Evolutionary conservation across 257 asterid species (phyloP).

Genomic region (Rhazya stricta): DNA sequence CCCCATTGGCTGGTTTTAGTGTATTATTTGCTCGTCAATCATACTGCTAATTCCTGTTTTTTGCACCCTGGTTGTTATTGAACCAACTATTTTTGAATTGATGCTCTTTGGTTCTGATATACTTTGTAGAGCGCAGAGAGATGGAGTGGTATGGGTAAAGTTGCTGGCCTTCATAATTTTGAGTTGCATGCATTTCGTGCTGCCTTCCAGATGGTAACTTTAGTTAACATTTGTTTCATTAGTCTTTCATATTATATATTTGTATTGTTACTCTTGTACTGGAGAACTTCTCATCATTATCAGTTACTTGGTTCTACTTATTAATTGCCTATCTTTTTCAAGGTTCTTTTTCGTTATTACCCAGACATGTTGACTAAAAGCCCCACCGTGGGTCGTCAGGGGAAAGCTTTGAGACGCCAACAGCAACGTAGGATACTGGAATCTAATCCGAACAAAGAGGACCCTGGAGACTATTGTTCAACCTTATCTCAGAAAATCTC

Average conservation of each 20-base stretch:
- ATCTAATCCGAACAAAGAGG: conserved; percentile 28
- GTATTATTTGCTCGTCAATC: not conserved
- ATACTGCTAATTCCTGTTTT: not conserved
- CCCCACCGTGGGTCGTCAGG: conserved; percentile 85
- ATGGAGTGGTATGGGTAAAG: conserved; percentile 65
- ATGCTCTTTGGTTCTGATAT: conserved; percentile 17
- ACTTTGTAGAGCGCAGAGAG: conserved; percentile 75
- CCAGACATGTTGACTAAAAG: conserved; percentile 50
- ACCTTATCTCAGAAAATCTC: conserved; percentile 20
- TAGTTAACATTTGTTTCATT: not conserved
- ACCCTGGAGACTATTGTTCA: conserved; percentile 26
- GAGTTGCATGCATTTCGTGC: conserved; percentile 92
- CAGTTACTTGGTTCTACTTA: conserved; percentile 12
- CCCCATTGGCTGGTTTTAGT: not conserved
- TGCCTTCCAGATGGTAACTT: conserved; percentile 80
- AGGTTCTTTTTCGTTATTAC: conserved; percentile 65
- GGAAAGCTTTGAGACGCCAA: conserved; percentile 91
- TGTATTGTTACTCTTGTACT: not conserved
- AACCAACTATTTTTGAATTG: not conserved
- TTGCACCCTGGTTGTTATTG: not conserved
- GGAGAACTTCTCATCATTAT: not conserved
- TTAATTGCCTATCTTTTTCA: conserved; percentile 27
- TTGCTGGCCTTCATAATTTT: conserved; percentile 67
- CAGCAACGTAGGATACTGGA: conserved; percentile 58
- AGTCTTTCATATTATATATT: not conserved